These are phyloP conservation scores for Xeromyces bisporus DNA, from an alignment of 495 filamentous ascomycete species.

Conservation along the genomic window DNA sequence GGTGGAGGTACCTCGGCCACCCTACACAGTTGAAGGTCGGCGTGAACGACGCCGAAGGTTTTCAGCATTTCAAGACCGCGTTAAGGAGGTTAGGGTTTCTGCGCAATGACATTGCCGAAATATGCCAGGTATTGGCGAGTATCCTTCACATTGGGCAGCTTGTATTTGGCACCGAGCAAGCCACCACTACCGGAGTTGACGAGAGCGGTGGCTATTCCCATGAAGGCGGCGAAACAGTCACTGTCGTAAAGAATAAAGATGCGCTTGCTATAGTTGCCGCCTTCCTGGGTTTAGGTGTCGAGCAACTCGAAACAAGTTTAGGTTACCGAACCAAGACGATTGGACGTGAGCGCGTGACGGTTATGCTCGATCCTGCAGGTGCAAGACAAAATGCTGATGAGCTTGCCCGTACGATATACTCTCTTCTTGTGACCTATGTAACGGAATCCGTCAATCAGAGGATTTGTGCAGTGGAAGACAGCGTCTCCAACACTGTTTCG, in stretches of 20 bases:
- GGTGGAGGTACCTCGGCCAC: conserved; percentile 93
- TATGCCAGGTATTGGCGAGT: conserved; percentile 81
- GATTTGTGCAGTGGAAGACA: conserved; percentile 73
- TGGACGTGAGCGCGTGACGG: conserved; percentile 83
- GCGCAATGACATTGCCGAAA: conserved; percentile 80
- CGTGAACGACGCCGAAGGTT: conserved; percentile 87
- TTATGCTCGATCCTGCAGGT: conserved; percentile 87
- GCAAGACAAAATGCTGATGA: conserved; percentile 86
- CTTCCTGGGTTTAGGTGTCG: conserved; percentile 67
- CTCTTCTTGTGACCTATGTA: conserved; percentile 84
- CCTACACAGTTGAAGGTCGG: conserved; percentile 93
- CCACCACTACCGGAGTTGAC: conserved; percentile 60
- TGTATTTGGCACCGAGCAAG: conserved; percentile 67
- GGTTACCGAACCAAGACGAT: conserved; percentile 94
- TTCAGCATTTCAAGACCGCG: conserved; percentile 94
- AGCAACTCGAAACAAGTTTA: conserved; percentile 71
- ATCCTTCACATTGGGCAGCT: conserved; percentile 93
- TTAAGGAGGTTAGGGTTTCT: conserved; percentile 88
- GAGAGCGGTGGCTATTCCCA: conserved; percentile 94
- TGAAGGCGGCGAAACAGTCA: conserved; percentile 74
- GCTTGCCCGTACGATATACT: conserved; percentile 82
- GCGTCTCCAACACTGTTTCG: conserved; percentile 81
- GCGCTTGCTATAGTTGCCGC: conserved; percentile 71
- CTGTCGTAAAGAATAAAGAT: conserved; percentile 85
- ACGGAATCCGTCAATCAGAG: conserved; percentile 85